A percentile compares a stretch with the other conserved stretches of the same genome.
phyloP scores from a whole-genome alignment of 495 filamentous ascomycete species.

The Articulospora tetracladia region DNA sequence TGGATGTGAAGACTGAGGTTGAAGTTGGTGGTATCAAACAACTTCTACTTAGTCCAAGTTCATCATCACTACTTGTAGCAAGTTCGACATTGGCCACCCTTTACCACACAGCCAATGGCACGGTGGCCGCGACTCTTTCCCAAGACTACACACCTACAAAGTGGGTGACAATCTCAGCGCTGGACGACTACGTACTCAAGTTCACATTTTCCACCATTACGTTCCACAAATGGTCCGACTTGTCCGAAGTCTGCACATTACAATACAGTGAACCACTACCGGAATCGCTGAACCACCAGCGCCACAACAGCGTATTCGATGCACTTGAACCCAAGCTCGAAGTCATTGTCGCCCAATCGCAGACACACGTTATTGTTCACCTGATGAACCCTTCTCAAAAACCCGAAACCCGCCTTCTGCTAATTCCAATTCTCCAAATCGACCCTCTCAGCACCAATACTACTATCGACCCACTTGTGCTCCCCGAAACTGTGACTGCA shows the following conservation, averaged over 20 bases:
- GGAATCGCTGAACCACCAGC: not conserved
- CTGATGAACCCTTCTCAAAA: not conserved
- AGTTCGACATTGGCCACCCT: not conserved
- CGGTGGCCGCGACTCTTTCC: not conserved
- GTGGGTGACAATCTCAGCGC: too few species aligned
- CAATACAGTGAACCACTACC: not conserved
- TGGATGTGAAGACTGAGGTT: not conserved
- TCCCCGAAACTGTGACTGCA: not conserved
- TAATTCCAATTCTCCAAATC: not conserved
- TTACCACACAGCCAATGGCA: not conserved
- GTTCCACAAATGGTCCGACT: too few species aligned
- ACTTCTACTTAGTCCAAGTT: not conserved
- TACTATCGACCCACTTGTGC: not conserved
- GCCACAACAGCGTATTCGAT: not conserved
- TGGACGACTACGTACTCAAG: too few species aligned
- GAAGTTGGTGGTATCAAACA: slow-evolving; percentile 1
- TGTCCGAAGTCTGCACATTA: too few species aligned
- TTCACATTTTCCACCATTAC: too few species aligned
- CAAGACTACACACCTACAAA: too few species aligned
- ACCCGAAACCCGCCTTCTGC: not conserved
- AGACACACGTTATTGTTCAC: not conserved
- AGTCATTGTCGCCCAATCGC: not conserved
- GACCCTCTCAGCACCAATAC: not conserved
- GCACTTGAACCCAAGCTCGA: not conserved
- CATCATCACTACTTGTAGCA: not conserved